phyloP scores from a whole-genome alignment of 2,329 filamentous ascomycete genomes.

The Coniochaeta prunicola region DNA sequence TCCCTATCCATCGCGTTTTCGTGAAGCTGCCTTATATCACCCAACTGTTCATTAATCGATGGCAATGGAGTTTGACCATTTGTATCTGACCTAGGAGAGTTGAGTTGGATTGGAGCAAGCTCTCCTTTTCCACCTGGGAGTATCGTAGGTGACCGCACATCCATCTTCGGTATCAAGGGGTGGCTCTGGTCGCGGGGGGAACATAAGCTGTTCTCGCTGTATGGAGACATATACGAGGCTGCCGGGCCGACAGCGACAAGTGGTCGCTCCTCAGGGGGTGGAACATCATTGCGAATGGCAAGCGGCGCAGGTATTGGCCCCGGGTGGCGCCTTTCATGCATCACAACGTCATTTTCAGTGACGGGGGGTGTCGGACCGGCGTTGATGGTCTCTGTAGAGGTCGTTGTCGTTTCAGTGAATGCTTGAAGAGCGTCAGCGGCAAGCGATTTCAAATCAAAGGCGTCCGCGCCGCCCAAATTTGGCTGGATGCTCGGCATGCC shows the following conservation, averaged over 20 bases:
- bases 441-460: slow-evolving; percentile 21
- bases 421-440: slow-evolving; percentile 22
- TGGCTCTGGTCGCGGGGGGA: slow-evolving; percentile 11
- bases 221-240: slow-evolving; percentile 7
- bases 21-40: slow-evolving; percentile 17
- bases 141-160: slow-evolving; percentile 13
- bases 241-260: slow-evolving; percentile 8
- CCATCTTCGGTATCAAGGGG: slow-evolving; percentile 8
- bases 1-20: slow-evolving; percentile 17
- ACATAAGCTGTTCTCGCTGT: slow-evolving; percentile 13
- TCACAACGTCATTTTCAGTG: slow-evolving; percentile 12
- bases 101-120: slow-evolving; percentile 25
- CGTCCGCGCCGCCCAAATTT: slow-evolving; percentile 4
- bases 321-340: slow-evolving; percentile 5
- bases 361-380: slow-evolving; percentile 13
- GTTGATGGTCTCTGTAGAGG: slow-evolving; percentile 9
- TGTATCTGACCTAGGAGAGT: slow-evolving; percentile 29
- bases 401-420: slow-evolving; percentile 10
- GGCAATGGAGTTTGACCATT: slow-evolving; percentile 28
- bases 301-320: slow-evolving; percentile 8
- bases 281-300: slow-evolving; percentile 7
- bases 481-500: slow-evolving; percentile 8
- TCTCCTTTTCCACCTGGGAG: slow-evolving; percentile 13
- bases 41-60: slow-evolving; percentile 29
- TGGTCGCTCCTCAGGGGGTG: slow-evolving; percentile 8